Base-by-base conservation (phyloP, 2,329 filamentous ascomycete genomes). In the Botrytis tulipae region DNA sequence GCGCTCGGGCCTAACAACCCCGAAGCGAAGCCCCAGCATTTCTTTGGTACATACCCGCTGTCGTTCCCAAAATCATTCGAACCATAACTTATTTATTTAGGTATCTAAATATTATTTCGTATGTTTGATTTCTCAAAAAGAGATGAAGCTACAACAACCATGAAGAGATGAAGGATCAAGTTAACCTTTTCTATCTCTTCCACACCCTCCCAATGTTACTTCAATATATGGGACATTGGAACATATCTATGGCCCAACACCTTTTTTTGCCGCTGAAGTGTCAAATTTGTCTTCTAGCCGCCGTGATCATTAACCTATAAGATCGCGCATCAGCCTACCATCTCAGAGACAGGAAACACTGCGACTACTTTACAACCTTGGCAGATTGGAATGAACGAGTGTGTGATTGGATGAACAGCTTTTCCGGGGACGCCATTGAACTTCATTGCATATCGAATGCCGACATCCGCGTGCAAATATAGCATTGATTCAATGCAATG, bases 221-320 rank as follows among this genome's bases (percentile, higher is more conserved):
- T 54, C 29, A 46, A 48, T 66, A 35, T 51, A 25, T 48, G 60
- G 46, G 32, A 35, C 32, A 66, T 48, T 8, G 14, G 60, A 63
- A 22, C 42, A 66, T 37, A 18, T 51, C 42, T 48, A 37, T 37
- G 42, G 29, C 32, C 32, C 22, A n/a, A 48, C 42, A n/a, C 63
- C 2, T 44, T 44, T 22, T 40, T 20, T 67, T 67, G 32, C 46
- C 65, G 65, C 65, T 44, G 32, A 67, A 48, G 32, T 40, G 32
- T 51, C 32, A 54, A 40, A 67, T 67, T 67, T 63, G 25, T 46
- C 65, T n/a, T 67, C 35, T 16, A 68, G 66, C 66, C 66, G 66
- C 48, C 48, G 48, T 57, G 48, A 54, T 67, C 22, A 42, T 32
- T 25, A 32, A 68, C 66, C 66, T 57, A 54, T 68, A 42, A 57